phyloP scores from a whole-genome alignment of 2,329 filamentous ascomycete species.

The Nigrospora sphaerica region DNA sequence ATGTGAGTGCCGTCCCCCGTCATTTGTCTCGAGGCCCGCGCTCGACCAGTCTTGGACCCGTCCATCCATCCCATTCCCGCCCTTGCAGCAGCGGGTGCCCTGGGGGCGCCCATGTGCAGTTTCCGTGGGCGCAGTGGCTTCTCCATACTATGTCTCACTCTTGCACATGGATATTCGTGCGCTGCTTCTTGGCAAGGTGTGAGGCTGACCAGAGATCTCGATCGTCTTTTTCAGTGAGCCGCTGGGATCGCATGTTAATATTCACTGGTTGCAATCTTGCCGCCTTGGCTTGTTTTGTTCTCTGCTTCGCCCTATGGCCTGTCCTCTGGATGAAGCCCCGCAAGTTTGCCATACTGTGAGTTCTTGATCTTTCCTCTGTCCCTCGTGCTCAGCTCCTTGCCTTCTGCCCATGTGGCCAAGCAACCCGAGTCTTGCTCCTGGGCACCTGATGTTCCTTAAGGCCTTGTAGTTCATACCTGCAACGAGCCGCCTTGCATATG shows the following conservation, averaged over 20 bases:
- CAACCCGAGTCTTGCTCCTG: neutral
- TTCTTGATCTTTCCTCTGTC: conserved; percentile 8
- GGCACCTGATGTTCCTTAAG: neutral
- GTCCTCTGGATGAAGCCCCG: conserved; percentile 71
- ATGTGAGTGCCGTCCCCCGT: conserved; percentile 58
- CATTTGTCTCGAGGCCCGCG: conserved; percentile 24
- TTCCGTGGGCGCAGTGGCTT: conserved; percentile 7
- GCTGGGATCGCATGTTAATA: conserved; percentile 91
- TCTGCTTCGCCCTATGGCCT: conserved; percentile 87
- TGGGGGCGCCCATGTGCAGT: conserved; percentile 34
- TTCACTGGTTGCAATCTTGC: conserved; percentile 88
- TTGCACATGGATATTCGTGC: conserved; percentile 24
- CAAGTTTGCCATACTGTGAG: conserved; percentile 97
- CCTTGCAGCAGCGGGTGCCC: conserved; percentile 28
- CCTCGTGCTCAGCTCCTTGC: neutral
- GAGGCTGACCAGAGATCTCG: conserved; percentile 22
- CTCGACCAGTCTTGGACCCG: conserved; percentile 14
- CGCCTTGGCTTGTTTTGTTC: conserved; percentile 84
- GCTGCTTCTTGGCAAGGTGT: conserved; percentile 10
- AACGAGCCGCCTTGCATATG: conserved; percentile 20
- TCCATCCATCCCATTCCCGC: conserved; percentile 24
- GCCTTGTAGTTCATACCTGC: conserved; percentile 9
- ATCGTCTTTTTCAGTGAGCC: conserved; percentile 61
- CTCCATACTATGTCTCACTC: conserved; percentile 33
- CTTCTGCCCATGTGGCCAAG: conserved; percentile 3